Base-by-base conservation (phyloP, 2,329 filamentous ascomycete species). In the Alternaria sp. region DNA sequence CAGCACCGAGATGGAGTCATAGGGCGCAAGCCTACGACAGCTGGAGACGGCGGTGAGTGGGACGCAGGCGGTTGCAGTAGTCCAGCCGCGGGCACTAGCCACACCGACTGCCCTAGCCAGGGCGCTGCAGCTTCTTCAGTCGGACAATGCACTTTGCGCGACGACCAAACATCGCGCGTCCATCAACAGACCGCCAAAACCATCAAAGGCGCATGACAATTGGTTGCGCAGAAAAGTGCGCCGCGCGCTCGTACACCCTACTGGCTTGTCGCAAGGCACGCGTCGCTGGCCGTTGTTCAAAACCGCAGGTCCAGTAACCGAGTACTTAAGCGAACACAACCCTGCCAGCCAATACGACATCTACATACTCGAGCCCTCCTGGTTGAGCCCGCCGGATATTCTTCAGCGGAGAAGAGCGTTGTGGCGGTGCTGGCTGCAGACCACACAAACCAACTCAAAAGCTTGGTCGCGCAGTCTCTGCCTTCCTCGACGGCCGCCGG, bases 401-500 rank as follows among this genome's bases (percentile, higher is more conserved):
- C 28, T 33, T 23, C 42, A 52, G 48, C 58, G 56, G 46, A 54
- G 48, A 42, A 58, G 33, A 49, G 52, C 33, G 41, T 26, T 49
- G 61, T 66, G 61, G 63, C 57, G 61, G 59, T 60, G 63, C 54
- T 23, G 31, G 44, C 31, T 62, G 57, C 56, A 63, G 49, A 54
- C 29, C 33, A 45, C 46, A 52, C 39, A 56, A 50, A 46, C 49
- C 48, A 41, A 23, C 31, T 26, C 14, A 29, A 40, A 50, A 45
- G 42, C 61, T 54, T 54, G 56, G 58, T 41, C 29, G 40, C 21
- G 51, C 31, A 37, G 21, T 40, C 36, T 60, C 34, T 54, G 51
- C 34, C 41, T 34, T 37, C 40, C 40, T 41, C 48, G 28, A 40
- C 51, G 14, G 42, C 52, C 50, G 58, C 53, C 33, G 31, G 26